A percentile compares a stretch with the other conserved stretches of the same genome.
These are phyloP conservation scores for Fusarium buharicum DNA, from an alignment of 2,329 filamentous ascomycete genomes.

Conservation along the genomic window DNA sequence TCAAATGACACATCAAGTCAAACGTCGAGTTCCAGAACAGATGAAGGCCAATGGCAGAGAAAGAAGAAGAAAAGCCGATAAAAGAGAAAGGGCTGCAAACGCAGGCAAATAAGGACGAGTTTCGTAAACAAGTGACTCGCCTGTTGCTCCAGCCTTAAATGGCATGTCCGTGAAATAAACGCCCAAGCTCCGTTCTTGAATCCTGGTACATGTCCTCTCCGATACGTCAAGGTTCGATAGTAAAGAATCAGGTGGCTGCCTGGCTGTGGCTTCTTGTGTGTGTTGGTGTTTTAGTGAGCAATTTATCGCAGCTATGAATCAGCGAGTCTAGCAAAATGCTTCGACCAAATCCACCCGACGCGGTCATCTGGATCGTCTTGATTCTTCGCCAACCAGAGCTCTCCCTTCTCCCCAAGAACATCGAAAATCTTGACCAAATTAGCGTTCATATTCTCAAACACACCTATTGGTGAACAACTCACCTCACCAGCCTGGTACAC, in stretches of 20 bases:
- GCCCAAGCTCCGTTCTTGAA: conserved; percentile 38
- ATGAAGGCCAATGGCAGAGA: conserved; percentile 18
- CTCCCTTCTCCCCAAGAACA: conserved; percentile 94
- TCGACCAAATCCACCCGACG: conserved; percentile 99
- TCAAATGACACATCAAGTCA: conserved; percentile 24
- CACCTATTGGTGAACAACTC: conserved; percentile 45
- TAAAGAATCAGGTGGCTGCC: conserved; percentile 24
- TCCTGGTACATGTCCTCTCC: conserved; percentile 42
- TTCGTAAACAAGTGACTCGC: conserved; percentile 25
- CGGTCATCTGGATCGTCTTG: conserved; percentile 85
- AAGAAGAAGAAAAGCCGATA: conserved; percentile 16
- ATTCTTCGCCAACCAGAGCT: conserved; percentile 97
- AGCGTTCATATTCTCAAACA: not conserved
- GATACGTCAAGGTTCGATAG: conserved; percentile 39
- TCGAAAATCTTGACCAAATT: conserved; percentile 73
- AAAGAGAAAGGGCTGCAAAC: conserved; percentile 33
- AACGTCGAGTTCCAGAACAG: conserved; percentile 29
- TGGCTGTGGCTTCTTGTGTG: conserved; percentile 28
- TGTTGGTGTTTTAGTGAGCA: conserved; percentile 23
- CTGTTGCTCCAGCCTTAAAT: conserved; percentile 35
- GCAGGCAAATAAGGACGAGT: conserved; percentile 24
- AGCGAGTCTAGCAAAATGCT: conserved; percentile 84
- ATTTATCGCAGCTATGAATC: conserved; percentile 54
- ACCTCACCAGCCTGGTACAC: conserved; percentile 95
- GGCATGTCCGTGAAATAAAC: conserved; percentile 41